Percentiles rank a stretch among this genome's conserved stretches.
Evolutionary conservation across 192 early-diverging fungal genomes (phyloP).

Genomic region (Coemansia sp.): DNA sequence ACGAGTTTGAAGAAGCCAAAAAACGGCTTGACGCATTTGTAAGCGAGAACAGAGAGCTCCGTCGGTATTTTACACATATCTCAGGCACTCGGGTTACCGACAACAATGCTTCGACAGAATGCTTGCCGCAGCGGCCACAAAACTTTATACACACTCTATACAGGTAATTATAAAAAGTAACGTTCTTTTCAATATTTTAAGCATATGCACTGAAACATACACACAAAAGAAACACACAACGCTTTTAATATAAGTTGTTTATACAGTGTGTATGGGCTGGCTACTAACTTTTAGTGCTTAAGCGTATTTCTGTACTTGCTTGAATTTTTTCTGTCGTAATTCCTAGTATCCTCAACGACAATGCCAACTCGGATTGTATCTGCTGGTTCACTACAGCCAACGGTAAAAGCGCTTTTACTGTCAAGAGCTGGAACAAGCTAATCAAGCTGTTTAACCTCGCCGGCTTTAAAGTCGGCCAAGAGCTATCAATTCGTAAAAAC

Average conservation of each 20-base stretch:
- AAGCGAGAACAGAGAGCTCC: background rate
- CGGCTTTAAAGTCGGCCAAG: constrained; percentile 3
- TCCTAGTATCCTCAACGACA: background rate
- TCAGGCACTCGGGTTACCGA: background rate
- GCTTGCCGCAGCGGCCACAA: background rate
- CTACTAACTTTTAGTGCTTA: background rate
- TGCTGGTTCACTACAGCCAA: constrained; percentile 6
- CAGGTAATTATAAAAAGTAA: background rate
- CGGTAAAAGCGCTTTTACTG: background rate
- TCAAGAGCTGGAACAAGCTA: background rate
- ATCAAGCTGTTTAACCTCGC: background rate
- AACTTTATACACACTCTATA: background rate
- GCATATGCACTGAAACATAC: background rate
- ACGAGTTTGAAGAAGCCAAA: background rate
- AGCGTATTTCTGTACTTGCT: background rate
- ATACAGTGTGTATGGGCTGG: background rate
- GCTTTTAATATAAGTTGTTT: background rate
- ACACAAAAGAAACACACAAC: too few species aligned
- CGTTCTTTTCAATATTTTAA: background rate
- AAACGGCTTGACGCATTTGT: background rate
- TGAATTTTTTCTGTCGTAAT: background rate
- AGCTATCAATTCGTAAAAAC: constrained; percentile 12
- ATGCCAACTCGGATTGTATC: constrained; percentile 2
- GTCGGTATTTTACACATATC: background rate
- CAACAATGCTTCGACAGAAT: background rate